Percentiles rank a stretch among this genome's conserved stretches.
Evolutionary conservation across 2,329 filamentous ascomycete genomes (phyloP).

Genomic region (Sporothrix sp.): DNA sequence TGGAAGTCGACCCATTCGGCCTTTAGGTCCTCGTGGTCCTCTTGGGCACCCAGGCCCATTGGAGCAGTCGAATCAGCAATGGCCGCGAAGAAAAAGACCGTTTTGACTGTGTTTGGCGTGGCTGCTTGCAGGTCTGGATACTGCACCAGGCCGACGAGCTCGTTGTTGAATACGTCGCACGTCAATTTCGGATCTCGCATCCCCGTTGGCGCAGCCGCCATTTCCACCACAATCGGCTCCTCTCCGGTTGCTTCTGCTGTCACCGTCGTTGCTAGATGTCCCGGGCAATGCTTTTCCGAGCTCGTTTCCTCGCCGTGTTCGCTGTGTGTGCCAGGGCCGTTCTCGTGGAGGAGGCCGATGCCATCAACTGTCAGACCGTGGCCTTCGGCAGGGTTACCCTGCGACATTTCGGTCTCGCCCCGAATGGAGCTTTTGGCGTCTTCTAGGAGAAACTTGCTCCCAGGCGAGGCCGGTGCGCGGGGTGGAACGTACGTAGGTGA

Average conservation of each 20-base stretch:
- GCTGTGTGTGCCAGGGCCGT: too few relatives aligned
- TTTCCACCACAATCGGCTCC: not conserved
- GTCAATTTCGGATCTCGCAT: conserved; percentile 21
- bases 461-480: too few relatives aligned
- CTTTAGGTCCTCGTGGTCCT: conserved; percentile 16
- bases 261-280: not conserved
- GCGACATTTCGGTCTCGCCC: too few relatives aligned
- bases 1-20: conserved; percentile 15
- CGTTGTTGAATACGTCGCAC: conserved; percentile 24
- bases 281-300: not conserved
- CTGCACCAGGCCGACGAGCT: conserved; percentile 28
- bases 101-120: conserved; percentile 27
- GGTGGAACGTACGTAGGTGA: not conserved
- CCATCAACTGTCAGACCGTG: too few relatives aligned
- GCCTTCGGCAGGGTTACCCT: too few relatives aligned
- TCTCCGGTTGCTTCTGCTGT: not conserved
- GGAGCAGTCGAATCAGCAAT: conserved; percentile 12
- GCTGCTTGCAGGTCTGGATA: conserved; percentile 28
- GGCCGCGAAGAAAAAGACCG: conserved; percentile 33
- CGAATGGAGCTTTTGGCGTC: too few relatives aligned
- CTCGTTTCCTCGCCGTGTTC: too few relatives aligned
- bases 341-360: too few relatives aligned
- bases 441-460: too few relatives aligned
- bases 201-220: not conserved
- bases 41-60: conserved; percentile 14